Conservation (phyloP, 2,329 filamentous ascomycete genomes). For the Neonectria faginata region DNA sequence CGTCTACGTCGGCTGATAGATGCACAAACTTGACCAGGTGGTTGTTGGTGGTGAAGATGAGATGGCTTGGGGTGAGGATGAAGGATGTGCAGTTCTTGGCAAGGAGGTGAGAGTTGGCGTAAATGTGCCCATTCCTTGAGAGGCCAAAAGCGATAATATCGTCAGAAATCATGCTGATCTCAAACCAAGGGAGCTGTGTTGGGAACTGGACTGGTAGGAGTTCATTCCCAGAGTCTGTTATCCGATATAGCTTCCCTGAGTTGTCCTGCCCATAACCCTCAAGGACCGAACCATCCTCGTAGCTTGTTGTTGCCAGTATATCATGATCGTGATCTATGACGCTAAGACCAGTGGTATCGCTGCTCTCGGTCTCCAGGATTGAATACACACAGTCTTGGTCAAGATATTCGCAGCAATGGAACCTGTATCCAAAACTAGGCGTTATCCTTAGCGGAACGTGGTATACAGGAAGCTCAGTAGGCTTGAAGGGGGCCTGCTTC, state of each 20-base stretch:
- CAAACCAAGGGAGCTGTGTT: conserved; percentile 64
- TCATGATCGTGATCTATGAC: conserved; percentile 37
- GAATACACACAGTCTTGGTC: conserved; percentile 43
- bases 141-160: conserved; percentile 69
- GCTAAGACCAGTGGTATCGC: conserved; percentile 30
- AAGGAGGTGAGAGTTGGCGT: conserved; percentile 78
- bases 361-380: conserved; percentile 31
- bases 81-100: conserved; percentile 95
- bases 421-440: conserved; percentile 43
- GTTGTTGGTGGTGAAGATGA: conserved; percentile 92
- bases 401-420: conserved; percentile 50
- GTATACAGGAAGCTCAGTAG: conserved; percentile 36
- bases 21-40: conserved; percentile 97
- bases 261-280: conserved; percentile 60
- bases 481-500: conserved; percentile 54
- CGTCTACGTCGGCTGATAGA: conserved; percentile 69
- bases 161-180: conserved; percentile 58
- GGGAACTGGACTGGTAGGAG: conserved; percentile 56
- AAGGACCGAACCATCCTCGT: conserved; percentile 45
- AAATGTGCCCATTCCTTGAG: conserved; percentile 81
- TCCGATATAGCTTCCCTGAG: conserved; percentile 58
- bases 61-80: conserved; percentile 80
- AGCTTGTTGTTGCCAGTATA: conserved; percentile 49
- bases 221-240: conserved; percentile 50
- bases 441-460: conserved; percentile 50